Evolutionary conservation across 129 eudicot species (phyloP).

Genomic region (Saussurea involucrata): DNA sequence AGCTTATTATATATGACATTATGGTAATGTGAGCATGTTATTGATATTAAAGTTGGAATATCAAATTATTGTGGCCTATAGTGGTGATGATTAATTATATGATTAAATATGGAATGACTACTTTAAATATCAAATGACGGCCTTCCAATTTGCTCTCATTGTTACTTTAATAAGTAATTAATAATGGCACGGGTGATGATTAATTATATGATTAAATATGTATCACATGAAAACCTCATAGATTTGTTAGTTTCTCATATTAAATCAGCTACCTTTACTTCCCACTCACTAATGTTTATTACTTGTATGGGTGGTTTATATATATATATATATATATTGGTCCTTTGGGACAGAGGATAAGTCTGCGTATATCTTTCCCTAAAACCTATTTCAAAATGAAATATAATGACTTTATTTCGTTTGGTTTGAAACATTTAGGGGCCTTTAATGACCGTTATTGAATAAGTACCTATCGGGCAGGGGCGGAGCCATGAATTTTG

Average conservation of each 20-base stretch:
- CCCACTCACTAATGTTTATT: conserved; percentile 40
- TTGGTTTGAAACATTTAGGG: neutral
- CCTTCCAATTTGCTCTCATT: conserved; percentile 43
- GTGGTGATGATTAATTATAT: conserved; percentile 5
- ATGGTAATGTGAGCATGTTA: conserved; percentile 18
- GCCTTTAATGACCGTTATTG: neutral
- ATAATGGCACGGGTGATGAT: conserved; percentile 17
- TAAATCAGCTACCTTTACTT: conserved; percentile 38
- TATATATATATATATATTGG: too few species aligned
- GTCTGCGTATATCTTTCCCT: neutral
- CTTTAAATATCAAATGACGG: neutral
- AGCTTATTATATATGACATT: neutral
- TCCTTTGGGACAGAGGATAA: neutral
- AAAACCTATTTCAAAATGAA: neutral
- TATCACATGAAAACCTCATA: conserved; percentile 9
- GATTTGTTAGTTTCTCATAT: conserved; percentile 28
- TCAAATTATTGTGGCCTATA: conserved; percentile 8
- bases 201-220: conserved; percentile 13
- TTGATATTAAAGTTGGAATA: neutral
- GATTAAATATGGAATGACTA: neutral
- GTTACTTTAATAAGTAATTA: conserved; percentile 33
- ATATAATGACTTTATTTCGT: neutral
- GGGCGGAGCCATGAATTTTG: too few species aligned
- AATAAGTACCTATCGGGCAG: neutral
- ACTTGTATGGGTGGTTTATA: neutral